A percentile compares a stretch with the other conserved stretches of the same genome.
Conservation (phyloP, 768 basidiomycete genomes). For the Amyloporia xantha region DNA sequence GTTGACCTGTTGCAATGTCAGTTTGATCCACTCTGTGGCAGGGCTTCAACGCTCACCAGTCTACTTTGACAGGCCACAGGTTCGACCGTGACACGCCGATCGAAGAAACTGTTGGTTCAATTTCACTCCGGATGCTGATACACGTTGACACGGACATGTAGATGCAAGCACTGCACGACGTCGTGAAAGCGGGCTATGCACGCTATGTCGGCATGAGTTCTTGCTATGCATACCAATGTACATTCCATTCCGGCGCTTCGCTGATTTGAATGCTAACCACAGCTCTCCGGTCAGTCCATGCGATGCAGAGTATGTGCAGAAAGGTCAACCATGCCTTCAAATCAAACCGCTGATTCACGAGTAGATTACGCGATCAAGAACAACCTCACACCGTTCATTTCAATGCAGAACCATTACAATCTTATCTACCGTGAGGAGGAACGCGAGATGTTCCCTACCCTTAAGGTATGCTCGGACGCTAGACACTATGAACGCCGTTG, state of each 20-base stretch:
- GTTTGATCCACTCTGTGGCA: background rate
- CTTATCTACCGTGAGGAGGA: conserved; percentile 58
- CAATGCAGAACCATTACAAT: conserved; percentile 59
- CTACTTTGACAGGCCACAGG: conserved; percentile 15
- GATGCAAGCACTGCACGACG: conserved; percentile 43
- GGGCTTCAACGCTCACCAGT: too few species aligned
- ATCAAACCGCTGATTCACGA: background rate
- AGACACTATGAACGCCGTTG: background rate
- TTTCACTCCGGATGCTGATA: background rate
- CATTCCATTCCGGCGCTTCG: conserved; percentile 1
- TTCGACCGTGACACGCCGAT: conserved; percentile 33
- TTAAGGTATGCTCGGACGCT: conserved; percentile 19
- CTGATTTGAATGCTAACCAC: background rate
- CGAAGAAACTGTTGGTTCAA: conserved; percentile 25
- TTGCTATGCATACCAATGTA: conserved; percentile 31
- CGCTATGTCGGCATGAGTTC: conserved; percentile 36
- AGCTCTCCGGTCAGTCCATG: conserved; percentile 19
- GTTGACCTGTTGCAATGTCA: conserved; percentile 29
- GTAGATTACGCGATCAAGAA: conserved; percentile 33
- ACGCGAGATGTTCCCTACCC: conserved; percentile 47
- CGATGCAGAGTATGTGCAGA: conserved; percentile 23
- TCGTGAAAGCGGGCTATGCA: conserved; percentile 37
- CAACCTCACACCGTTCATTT: conserved; percentile 46
- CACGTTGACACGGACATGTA: background rate
- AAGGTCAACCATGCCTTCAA: background rate